These are phyloP conservation scores for Macadamia integrifolia DNA, from an alignment of 164 flowering plant species.

Conservation along the genomic window DNA sequence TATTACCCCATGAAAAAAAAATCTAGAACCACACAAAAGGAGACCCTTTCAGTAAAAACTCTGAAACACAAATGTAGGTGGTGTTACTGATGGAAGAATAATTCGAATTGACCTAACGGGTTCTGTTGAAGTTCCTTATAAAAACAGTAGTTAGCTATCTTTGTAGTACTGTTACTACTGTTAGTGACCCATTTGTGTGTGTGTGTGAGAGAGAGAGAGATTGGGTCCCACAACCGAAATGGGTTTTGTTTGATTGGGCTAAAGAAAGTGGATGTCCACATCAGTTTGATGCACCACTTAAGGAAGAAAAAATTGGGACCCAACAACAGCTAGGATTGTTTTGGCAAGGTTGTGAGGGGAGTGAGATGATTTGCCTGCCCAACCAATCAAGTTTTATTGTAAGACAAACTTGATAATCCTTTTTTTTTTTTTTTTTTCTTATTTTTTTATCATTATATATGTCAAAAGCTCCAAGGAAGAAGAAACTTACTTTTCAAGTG, in stretches of 20 bases:
- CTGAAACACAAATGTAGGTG: too few species aligned
- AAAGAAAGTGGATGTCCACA: slow-evolving; percentile 20
- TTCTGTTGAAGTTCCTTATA: background rate
- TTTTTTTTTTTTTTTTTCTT: background rate
- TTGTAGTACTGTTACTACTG: too few species aligned
- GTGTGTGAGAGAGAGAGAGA: background rate
- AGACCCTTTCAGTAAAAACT: background rate
- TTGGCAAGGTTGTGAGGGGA: slow-evolving; percentile 21
- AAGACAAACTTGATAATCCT: background rate
- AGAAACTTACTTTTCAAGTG: slow-evolving; percentile 17
- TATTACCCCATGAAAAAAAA: too few species aligned
- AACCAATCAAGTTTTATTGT: slow-evolving; percentile 6
- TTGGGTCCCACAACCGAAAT: background rate
- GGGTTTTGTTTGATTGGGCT: slow-evolving; percentile 1
- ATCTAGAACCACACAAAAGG: too few species aligned
- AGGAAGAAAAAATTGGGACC: slow-evolving; percentile 14
- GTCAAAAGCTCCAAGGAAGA: slow-evolving; percentile 17
- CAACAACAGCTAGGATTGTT: slow-evolving; percentile 8
- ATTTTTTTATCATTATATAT: background rate
- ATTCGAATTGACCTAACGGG: background rate
- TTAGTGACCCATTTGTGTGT: background rate
- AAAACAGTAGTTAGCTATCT: too few species aligned
- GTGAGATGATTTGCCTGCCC: slow-evolving; percentile 14
- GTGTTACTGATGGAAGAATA: too few species aligned
- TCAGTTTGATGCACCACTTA: slow-evolving; percentile 13